Evolutionary conservation across 1,284 basidiomycete genomes (phyloP), one percentile per base, ranked within the genome.

Genomic region (Phenoliferia sp.): DNA sequence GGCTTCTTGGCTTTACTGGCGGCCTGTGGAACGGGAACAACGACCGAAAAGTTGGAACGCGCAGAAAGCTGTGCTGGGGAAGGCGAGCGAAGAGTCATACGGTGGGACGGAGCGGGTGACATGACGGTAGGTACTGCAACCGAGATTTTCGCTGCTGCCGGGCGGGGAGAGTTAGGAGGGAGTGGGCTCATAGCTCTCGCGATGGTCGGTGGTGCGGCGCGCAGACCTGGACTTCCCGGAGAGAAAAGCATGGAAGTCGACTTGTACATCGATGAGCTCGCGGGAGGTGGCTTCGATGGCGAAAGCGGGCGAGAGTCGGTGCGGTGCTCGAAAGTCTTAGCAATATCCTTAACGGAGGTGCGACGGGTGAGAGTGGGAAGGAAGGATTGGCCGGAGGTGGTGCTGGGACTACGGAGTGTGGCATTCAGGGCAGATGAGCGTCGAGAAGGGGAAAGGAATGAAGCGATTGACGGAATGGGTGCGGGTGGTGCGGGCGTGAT

Each of bases 281-380:
- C 59, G 3, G 71, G 48, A 3, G 69, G 67, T 34, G 65, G 63
- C 58, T 67, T 70, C 19, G 62, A 63, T 1, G 71, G 71, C 12
- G 68, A 68, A 0, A 64, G 69, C 1, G 64, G 69, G 54, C 62
- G 54, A 17, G 63, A 36, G 50, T 66, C 59, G n/a, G 36, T 48
- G 70, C 55, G 26, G 64, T 33, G 31, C 60, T 73, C 71, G 63
- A 71, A 71, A 1, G 67, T 66, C 48, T 67, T 69, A 55, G 68
- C 65, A 15, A 69, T 66, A 33, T 73, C 71, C 67, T 69, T 71
- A 44, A 73, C 69, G 7, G 69, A 71, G 19, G 71, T 69, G 1
- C 69, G 71, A 17, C 67, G 66, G 17, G 48, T 39, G 28, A 59
- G 59, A 2, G 64, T 29, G 19, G 66, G 48, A 7, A 19, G 55